Conservation (phyloP, 768 basidiomycete species). For the Trametes sanguinea region DNA sequence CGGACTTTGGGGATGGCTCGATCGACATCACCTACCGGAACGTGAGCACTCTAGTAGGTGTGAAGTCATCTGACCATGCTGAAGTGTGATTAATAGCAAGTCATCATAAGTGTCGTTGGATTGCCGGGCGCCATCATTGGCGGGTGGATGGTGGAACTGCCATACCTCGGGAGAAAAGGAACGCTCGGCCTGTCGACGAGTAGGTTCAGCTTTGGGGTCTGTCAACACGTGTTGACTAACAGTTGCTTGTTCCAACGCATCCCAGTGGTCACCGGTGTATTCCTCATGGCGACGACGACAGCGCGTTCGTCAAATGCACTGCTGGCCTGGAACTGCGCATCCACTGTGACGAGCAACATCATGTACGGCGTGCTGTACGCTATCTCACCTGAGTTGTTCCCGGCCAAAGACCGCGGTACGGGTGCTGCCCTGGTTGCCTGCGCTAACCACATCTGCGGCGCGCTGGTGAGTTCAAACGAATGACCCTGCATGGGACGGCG, state of each 20-base stretch:
- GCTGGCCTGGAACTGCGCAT: constrained; percentile 61
- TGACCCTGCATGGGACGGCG: no score
- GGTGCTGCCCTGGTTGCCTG: constrained; percentile 55
- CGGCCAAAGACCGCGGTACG: constrained; percentile 55
- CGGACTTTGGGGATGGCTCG: constrained; percentile 68
- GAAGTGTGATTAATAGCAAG: constrained; percentile 40
- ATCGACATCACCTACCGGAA: constrained; percentile 75
- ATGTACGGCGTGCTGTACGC: constrained; percentile 53
- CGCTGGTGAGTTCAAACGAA: constrained; percentile 45
- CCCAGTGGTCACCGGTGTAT: constrained; percentile 52
- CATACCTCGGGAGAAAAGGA: constrained; percentile 52
- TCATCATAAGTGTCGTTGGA: constrained; percentile 58
- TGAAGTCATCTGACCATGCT: neutral
- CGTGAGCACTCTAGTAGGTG: constrained; percentile 35
- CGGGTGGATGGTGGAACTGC: constrained; percentile 54
- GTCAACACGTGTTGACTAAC: neutral
- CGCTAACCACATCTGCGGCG: constrained; percentile 58
- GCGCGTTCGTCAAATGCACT: constrained; percentile 52
- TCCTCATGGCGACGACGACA: constrained; percentile 59
- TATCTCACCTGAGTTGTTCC: constrained; percentile 56
- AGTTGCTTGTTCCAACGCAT: neutral
- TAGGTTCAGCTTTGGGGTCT: constrained; percentile 23
- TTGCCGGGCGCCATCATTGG: constrained; percentile 59
- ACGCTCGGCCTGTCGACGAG: constrained; percentile 53
- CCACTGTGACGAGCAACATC: constrained; percentile 56